phyloP scores from a whole-genome alignment of 768 basidiomycete genomes.

The Panaeolus papilionaceus region DNA sequence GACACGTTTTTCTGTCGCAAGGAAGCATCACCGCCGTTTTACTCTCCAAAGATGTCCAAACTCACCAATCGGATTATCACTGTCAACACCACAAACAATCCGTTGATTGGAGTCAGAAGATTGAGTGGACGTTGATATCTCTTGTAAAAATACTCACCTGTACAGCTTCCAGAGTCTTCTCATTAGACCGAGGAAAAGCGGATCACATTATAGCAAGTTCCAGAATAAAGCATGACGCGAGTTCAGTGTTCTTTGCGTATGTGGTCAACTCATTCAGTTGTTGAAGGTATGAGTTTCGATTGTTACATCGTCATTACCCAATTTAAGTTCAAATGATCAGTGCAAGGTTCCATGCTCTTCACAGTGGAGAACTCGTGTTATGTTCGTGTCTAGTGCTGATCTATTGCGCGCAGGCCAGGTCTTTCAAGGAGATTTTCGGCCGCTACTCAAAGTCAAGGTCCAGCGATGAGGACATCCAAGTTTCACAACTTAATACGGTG shows the following conservation, averaged over 20 bases:
- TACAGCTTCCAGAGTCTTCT: conserved; percentile 12
- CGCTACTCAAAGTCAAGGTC: conserved; percentile 1
- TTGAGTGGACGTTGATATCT: conserved; percentile 12
- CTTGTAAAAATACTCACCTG: conserved; percentile 10
- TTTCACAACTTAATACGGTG: background rate
- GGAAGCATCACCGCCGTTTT: conserved; percentile 2
- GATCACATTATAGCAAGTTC: conserved; percentile 15
- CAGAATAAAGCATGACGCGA: conserved; percentile 14
- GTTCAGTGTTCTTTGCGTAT: conserved; percentile 10
- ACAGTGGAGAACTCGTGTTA: conserved; percentile 15
- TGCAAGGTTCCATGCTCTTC: conserved; percentile 15
- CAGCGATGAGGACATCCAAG: conserved; percentile 1
- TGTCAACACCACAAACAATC: conserved; percentile 8
- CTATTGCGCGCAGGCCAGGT: conserved; percentile 8
- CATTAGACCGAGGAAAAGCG: conserved; percentile 14
- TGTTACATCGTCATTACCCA: conserved; percentile 14
- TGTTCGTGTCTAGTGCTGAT: conserved; percentile 12
- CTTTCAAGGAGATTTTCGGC: conserved; percentile 9
- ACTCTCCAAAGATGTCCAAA: conserved; percentile 1
- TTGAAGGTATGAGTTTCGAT: conserved; percentile 15
- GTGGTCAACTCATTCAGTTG: conserved; percentile 13
- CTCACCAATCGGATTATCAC: conserved; percentile 15
- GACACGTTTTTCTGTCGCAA: conserved; percentile 10
- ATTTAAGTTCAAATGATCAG: conserved; percentile 15
- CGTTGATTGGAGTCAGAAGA: conserved; percentile 8